Evolutionary conservation across 192 early-diverging fungal species (phyloP).

Genomic region (Umbelopsis sp.): DNA sequence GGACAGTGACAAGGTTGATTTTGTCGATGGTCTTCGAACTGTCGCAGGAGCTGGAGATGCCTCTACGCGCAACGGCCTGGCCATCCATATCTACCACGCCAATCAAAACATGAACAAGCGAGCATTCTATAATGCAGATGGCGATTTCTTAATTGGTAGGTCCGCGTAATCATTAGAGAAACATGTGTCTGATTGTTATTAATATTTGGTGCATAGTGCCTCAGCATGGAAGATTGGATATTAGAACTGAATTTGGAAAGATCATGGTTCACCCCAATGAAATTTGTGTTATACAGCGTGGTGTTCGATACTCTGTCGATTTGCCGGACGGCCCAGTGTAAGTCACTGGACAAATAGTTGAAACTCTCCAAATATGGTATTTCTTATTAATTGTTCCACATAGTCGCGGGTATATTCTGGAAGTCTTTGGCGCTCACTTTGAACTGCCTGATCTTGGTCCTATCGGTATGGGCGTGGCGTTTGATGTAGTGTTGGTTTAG

Average conservation of each 20-base stretch:
- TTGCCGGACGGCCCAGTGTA: constrained; percentile 77
- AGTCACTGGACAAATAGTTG: constrained; percentile 1
- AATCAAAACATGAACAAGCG: constrained; percentile 74
- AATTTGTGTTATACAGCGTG: constrained; percentile 91
- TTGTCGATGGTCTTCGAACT: constrained; percentile 84
- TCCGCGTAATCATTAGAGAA: not conserved
- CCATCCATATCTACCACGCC: constrained; percentile 81
- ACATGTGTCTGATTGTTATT: not conserved
- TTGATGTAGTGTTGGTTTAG: not conserved
- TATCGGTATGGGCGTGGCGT: constrained; percentile 60
- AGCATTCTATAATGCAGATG: constrained; percentile 91
- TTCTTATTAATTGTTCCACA: not conserved
- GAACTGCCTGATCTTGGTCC: constrained; percentile 95
- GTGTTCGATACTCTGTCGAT: constrained; percentile 82
- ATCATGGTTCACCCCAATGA: constrained; percentile 86
- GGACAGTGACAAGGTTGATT: constrained; percentile 59
- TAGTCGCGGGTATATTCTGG: constrained; percentile 88
- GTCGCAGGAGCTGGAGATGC: constrained; percentile 88
- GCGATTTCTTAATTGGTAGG: constrained; percentile 87
- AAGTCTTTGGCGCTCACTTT: constrained; percentile 89
- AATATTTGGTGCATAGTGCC: constrained; percentile 62
- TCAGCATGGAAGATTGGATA: constrained; percentile 86
- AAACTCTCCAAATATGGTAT: not conserved
- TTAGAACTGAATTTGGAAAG: constrained; percentile 89
- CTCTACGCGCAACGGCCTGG: constrained; percentile 74